Evolutionary conservation across 2,329 filamentous ascomycete species (phyloP), one percentile per base, ranked within the genome.

Genomic region (Scytalidium sp.): DNA sequence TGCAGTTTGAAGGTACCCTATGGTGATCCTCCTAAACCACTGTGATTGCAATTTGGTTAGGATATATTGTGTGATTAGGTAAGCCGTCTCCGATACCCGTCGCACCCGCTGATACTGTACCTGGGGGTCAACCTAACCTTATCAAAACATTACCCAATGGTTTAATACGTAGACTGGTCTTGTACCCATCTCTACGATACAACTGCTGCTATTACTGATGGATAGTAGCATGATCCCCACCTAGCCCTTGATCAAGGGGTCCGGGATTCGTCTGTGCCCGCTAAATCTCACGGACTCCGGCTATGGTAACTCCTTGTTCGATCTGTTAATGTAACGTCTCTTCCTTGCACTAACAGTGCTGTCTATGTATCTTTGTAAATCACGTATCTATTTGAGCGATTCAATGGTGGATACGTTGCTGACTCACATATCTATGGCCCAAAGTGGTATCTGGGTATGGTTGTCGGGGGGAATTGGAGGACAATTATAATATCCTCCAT

Each of bases 211-310:
- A 10, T 36, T 8, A n/a, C 11, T 15, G 32, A 36, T n/a, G 15
- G 13, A 36, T n/a, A n/a, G 32, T 36, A 15, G 6, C 5, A 15
- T n/a, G 15, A 4, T 36, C 15, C 5, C 32, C 13, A 15, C 32
- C 32, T 36, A 15, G 32, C 17, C 7, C 32, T 15, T 36, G 62
- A 42, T 60, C 62, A 41, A 59, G 17, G 17, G 32, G 15, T 8
- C 15, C 4, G 8, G 4, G 17, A 15, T 36, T 36, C 32, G 25
- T 36, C 13, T 36, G 6, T 36, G 4, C 15, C 17, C 5, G 4
- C 17, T 36, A n/a, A 36, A 36, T n/a, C 32, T n/a, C 32, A 36
- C 15, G 6, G 17, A 36, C 32, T 36, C 13, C 17, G 32, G 32
- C 15, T 36, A 36, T n/a, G 32, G 32, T 36, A 36, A 36, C 32